These are phyloP conservation scores for Rhodocollybia butyracea DNA, from an alignment of 768 basidiomycete genomes.

Conservation along the genomic window DNA sequence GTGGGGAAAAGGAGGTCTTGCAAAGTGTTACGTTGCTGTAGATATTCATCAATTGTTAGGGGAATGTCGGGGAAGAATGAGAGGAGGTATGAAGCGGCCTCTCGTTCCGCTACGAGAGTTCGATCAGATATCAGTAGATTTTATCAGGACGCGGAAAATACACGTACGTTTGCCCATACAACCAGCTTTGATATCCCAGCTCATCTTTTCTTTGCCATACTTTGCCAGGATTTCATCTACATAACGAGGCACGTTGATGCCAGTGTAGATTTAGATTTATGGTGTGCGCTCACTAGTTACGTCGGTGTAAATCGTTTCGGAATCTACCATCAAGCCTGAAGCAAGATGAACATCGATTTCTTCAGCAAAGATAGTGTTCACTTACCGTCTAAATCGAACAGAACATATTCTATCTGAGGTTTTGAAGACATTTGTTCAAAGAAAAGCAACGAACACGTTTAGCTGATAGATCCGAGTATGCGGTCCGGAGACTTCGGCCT, in stretches of 20 bases:
- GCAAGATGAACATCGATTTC: not conserved
- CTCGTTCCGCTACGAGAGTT: conserved; percentile 53
- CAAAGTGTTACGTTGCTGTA: conserved; percentile 48
- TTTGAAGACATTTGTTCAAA: not conserved
- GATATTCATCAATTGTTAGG: conserved; percentile 58
- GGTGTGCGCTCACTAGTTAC: conserved; percentile 59
- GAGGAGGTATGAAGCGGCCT: conserved; percentile 63
- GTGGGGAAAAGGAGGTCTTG: conserved; percentile 70
- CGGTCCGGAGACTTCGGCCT: too few relatives aligned
- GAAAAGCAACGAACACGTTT: too few relatives aligned
- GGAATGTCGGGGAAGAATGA: conserved; percentile 75
- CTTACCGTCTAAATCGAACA: conserved; percentile 75
- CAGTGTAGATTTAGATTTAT: not conserved
- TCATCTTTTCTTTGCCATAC: conserved; percentile 76
- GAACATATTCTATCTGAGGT: conserved; percentile 45
- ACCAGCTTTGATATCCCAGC: conserved; percentile 87
- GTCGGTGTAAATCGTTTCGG: conserved; percentile 72
- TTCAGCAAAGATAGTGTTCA: not conserved
- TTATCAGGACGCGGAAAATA: not conserved
- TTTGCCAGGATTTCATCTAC: conserved; percentile 68
- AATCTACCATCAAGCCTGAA: conserved; percentile 71
- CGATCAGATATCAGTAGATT: not conserved
- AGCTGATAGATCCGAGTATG: too few relatives aligned
- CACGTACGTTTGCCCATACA: conserved; percentile 79
- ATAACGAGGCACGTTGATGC: not conserved